Percentiles rank a stretch among this genome's conserved stretches.
These are phyloP conservation scores for Aspergillus olivimuriae DNA, from an alignment of 495 filamentous ascomycete genomes.

Conservation along the genomic window DNA sequence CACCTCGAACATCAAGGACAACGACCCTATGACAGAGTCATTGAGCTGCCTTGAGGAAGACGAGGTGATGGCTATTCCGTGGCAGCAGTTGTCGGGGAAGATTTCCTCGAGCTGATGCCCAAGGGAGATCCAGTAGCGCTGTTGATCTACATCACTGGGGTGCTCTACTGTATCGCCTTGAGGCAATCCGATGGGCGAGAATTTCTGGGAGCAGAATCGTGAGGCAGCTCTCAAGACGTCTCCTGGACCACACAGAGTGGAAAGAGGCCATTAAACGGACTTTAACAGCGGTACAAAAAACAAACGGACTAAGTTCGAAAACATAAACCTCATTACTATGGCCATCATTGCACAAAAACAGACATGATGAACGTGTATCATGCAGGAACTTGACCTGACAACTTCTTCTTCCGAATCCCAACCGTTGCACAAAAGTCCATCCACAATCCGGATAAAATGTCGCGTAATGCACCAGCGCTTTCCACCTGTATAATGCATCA, in stretches of 20 bases:
- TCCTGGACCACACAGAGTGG: background rate
- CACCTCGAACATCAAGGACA: background rate
- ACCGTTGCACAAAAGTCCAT: conserved; percentile 12
- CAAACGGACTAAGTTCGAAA: too few species aligned
- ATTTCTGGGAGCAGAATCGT: background rate
- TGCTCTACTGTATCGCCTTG: background rate
- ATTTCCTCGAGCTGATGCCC: background rate
- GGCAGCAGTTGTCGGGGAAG: background rate
- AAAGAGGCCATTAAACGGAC: background rate
- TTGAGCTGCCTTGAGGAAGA: background rate
- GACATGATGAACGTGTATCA: too few species aligned
- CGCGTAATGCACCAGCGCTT: conserved; percentile 24
- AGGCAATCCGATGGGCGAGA: background rate
- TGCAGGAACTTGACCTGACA: background rate
- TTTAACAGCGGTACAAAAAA: too few species aligned
- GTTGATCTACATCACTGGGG: background rate
- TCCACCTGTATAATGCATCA: conserved; percentile 18
- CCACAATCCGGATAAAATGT: conserved; percentile 19
- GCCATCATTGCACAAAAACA: too few species aligned
- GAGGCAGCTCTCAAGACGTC: background rate
- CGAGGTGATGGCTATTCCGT: background rate
- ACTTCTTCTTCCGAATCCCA: background rate
- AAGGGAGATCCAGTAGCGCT: background rate
- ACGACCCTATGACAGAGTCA: background rate
- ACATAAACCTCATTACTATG: too few species aligned